These are phyloP conservation scores for Claviceps purpurea DNA, from an alignment of 2,329 filamentous ascomycete species.

Conservation along the genomic window DNA sequence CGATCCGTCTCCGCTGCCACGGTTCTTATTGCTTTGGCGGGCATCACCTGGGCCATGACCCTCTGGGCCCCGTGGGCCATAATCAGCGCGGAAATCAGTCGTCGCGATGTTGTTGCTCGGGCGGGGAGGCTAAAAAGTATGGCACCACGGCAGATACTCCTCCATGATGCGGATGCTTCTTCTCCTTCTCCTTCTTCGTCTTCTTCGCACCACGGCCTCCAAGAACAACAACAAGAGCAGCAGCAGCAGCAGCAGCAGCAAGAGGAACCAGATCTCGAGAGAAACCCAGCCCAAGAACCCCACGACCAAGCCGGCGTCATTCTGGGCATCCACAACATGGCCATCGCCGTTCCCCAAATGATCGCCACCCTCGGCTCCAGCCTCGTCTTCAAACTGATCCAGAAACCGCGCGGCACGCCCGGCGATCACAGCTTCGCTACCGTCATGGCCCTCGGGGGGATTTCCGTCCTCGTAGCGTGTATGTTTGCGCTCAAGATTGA, in stretches of 20 bases:
- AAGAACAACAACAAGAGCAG: neutral
- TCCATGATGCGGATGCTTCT: slow-evolving; percentile 1
- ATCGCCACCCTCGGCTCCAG: slow-evolving; percentile 76
- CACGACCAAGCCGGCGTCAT: slow-evolving; percentile 78
- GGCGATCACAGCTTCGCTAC: slow-evolving; percentile 81
- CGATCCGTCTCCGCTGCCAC: slow-evolving; percentile 58
- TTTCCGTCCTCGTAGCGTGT: slow-evolving; percentile 64
- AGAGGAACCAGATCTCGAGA: slow-evolving; percentile 12
- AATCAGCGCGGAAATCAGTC: slow-evolving; percentile 83
- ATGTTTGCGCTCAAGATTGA: slow-evolving; percentile 55
- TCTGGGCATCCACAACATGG: slow-evolving; percentile 90
- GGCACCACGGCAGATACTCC: slow-evolving; percentile 3
- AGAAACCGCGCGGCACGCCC: slow-evolving; percentile 73
- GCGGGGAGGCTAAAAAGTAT: slow-evolving; percentile 18
- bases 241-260: neutral
- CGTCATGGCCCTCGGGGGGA: slow-evolving; percentile 72
- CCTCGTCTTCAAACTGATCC: slow-evolving; percentile 69
- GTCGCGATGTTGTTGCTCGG: slow-evolving; percentile 51
- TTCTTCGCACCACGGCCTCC: neutral
- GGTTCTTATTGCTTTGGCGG: slow-evolving; percentile 64
- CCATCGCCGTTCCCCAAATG: slow-evolving; percentile 83
- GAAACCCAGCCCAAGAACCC: slow-evolving; percentile 38
- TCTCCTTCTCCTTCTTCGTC: neutral
- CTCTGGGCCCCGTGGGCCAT: slow-evolving; percentile 94
- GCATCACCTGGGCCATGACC: slow-evolving; percentile 84